Conservation (phyloP, 768 basidiomycete species). For the Suillus lakei region DNA sequence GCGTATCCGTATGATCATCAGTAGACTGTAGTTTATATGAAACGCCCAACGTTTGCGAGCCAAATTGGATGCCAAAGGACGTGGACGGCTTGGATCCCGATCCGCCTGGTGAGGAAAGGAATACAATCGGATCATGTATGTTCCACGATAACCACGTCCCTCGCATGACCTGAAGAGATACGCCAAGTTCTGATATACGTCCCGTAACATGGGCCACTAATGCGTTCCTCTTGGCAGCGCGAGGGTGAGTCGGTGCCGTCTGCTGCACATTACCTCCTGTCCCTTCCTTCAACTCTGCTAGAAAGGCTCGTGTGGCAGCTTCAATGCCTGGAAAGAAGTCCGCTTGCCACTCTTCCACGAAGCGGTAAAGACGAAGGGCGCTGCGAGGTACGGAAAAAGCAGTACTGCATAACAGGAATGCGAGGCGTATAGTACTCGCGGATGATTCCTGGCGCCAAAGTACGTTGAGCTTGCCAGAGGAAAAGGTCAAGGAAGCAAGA, state of each 20-base stretch:
- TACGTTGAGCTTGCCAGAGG: slow-evolving; percentile 48
- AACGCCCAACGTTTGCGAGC: slow-evolving; percentile 65
- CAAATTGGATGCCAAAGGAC: slow-evolving; percentile 68
- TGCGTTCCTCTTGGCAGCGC: slow-evolving; percentile 13
- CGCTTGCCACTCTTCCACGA: slow-evolving; percentile 81
- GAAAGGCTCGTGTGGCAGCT: slow-evolving; percentile 62
- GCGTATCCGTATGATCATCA: slow-evolving; percentile 42
- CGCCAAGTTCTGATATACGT: slow-evolving; percentile 52
- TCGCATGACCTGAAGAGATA: slow-evolving; percentile 83
- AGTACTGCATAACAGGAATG: slow-evolving; percentile 50
- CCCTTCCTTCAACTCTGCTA: slow-evolving; percentile 58
- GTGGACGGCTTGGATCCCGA: slow-evolving; percentile 38
- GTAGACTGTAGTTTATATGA: slow-evolving; percentile 47
- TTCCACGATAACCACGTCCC: slow-evolving; percentile 88
- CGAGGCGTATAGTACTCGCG: slow-evolving; percentile 45
- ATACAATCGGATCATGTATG: slow-evolving; percentile 52
- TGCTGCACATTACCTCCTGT: slow-evolving; percentile 41
- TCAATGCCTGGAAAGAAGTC: slow-evolving; percentile 81
- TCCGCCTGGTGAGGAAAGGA: slow-evolving; percentile 46
- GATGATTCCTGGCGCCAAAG: slow-evolving; percentile 52
- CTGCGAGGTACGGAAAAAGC: slow-evolving; percentile 76
- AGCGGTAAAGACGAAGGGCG: slow-evolving; percentile 76
- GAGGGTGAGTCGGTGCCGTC: slow-evolving; percentile 35
- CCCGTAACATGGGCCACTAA: slow-evolving; percentile 55
- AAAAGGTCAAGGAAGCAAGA: slow-evolving; percentile 63